phyloP scores from a whole-genome alignment of 768 basidiomycete species.

The Naganishia friedmannii region DNA sequence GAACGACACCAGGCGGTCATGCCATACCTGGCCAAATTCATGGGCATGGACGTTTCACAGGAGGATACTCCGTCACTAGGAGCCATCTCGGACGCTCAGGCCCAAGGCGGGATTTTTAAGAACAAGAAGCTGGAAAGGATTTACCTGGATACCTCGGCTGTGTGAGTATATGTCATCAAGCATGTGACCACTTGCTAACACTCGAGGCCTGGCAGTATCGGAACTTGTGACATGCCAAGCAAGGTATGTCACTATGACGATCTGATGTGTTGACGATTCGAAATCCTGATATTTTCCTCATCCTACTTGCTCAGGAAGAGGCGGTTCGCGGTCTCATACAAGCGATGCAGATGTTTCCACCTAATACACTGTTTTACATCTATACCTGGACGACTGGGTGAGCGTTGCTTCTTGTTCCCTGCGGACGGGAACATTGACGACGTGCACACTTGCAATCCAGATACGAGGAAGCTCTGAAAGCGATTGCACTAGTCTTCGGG shows the following conservation, averaged over 20 bases:
- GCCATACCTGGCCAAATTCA: constrained; percentile 11
- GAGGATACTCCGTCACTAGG: too few relatives aligned
- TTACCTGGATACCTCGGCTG: constrained; percentile 70
- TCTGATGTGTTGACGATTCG: neutral
- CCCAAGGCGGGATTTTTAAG: neutral
- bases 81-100: neutral
- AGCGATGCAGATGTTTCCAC: constrained; percentile 68
- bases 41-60: constrained; percentile 5
- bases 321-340: constrained; percentile 67
- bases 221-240: constrained; percentile 51
- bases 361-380: constrained; percentile 73
- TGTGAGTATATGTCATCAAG: constrained; percentile 36
- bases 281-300: constrained; percentile 2
- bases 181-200: neutral
- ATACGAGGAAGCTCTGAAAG: constrained; percentile 86
- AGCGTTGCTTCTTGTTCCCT: constrained; percentile 21
- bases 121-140: constrained; percentile 63
- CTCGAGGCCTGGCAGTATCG: constrained; percentile 30
- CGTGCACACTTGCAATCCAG: constrained; percentile 28
- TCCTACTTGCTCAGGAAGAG: constrained; percentile 56
- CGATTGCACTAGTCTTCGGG: constrained; percentile 65
- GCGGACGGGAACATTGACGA: too few relatives aligned
- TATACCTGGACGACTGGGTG: constrained; percentile 91
- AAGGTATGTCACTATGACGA: constrained; percentile 31
- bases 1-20: constrained; percentile 59